A percentile compares a stretch with the other conserved stretches of the same genome.
Conservation (phyloP, 164 flowering plant species). For the Liquidambar formosana region DNA sequence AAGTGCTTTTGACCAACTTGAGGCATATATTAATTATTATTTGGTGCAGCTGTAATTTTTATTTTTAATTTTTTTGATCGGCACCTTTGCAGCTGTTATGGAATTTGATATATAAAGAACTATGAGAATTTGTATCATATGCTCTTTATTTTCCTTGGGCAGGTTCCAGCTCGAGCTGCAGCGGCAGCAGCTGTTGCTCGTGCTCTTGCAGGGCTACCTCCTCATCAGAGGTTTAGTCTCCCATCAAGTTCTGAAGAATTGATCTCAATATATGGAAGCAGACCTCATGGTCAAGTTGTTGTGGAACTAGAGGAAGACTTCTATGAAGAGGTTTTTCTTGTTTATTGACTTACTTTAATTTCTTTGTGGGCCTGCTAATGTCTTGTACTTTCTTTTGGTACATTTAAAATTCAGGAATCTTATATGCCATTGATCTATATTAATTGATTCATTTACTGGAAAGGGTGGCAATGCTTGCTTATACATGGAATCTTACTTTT, state of each 20-base stretch:
- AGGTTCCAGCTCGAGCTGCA: constrained; percentile 96
- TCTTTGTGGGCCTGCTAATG: neutral
- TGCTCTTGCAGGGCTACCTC: constrained; percentile 84
- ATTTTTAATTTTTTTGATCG: no score
- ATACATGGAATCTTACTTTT: neutral
- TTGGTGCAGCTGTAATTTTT: no score
- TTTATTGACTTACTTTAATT: neutral
- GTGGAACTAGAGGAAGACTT: constrained; percentile 87
- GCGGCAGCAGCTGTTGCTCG: constrained; percentile 98
- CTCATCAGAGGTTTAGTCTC: constrained; percentile 71
- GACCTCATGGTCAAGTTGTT: constrained; percentile 49
- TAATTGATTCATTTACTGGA: neutral
- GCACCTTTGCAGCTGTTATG: neutral
- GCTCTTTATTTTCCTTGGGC: constrained; percentile 9
- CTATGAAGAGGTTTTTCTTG: constrained; percentile 74
- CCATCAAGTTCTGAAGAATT: constrained; percentile 79
- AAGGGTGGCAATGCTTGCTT: neutral
- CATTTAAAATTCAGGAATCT: no score
- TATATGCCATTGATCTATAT: no score
- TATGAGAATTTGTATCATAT: neutral
- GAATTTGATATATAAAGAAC: neutral
- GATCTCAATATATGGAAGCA: constrained; percentile 85
- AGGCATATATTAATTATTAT: no score
- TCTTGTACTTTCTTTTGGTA: neutral
- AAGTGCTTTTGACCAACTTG: no score